These are phyloP conservation scores for Sisymbrium irio DNA, from an alignment of 345 rosid genomes.

Conservation along the genomic window DNA sequence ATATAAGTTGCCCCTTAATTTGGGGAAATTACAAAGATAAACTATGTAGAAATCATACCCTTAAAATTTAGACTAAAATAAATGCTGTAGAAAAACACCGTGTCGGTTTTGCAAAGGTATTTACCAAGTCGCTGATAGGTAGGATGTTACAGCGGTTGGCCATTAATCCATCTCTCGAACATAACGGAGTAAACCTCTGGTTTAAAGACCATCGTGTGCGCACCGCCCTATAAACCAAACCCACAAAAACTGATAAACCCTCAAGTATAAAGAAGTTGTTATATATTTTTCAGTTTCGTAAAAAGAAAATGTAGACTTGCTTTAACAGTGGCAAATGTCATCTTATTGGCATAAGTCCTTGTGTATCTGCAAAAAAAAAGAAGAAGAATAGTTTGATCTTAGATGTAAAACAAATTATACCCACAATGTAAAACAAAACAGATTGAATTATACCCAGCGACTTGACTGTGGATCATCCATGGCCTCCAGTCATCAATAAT, in stretches of 20 bases:
- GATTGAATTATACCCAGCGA: conserved; percentile 31
- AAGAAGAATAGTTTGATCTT: background rate
- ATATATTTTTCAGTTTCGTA: background rate
- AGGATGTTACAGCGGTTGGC: conserved; percentile 1
- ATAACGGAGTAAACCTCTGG: background rate
- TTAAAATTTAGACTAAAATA: background rate
- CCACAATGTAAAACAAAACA: background rate
- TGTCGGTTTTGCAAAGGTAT: background rate
- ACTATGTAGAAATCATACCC: background rate
- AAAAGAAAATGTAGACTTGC: conserved; percentile 13
- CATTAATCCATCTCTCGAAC: conserved; percentile 7
- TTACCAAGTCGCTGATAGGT: background rate
- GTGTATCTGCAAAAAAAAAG: conserved; percentile 39
- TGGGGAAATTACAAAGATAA: background rate
- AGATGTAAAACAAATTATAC: background rate
- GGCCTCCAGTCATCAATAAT: conserved; percentile 55
- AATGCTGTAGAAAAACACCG: background rate
- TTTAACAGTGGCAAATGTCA: conserved; percentile 69
- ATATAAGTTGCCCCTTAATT: background rate
- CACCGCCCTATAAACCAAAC: conserved; percentile 2
- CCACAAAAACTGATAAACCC: background rate
- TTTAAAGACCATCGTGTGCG: background rate
- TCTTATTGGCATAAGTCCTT: conserved; percentile 49
- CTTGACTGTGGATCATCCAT: conserved; percentile 46
- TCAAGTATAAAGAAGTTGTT: background rate